Percentiles rank a stretch among this genome's conserved stretches.
Evolutionary conservation across 257 asterid species (phyloP).

Genomic region (Plantago ovata): DNA sequence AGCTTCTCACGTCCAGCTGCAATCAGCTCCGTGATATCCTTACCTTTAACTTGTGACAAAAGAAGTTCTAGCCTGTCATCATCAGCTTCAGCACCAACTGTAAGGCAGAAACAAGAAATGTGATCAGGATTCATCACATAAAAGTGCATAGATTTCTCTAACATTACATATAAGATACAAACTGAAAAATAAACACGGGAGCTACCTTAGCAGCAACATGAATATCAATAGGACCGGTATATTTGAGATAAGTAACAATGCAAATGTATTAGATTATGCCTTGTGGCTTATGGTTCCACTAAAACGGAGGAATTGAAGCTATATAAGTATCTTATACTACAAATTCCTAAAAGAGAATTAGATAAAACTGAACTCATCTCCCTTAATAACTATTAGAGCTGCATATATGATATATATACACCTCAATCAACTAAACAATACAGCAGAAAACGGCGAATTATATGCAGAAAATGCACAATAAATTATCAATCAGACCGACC

Average conservation of each 20-base stretch:
- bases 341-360: no score
- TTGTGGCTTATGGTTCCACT: background rate
- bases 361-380: no score
- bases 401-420: no score
- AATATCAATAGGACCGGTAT: background rate
- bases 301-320: no score
- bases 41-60: conserved; percentile 19
- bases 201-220: background rate
- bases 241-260: background rate
- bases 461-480: background rate
- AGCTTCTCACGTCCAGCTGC: conserved; percentile 24
- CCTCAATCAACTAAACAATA: no score
- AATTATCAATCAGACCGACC: background rate
- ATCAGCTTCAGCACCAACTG: conserved; percentile 21
- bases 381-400: no score
- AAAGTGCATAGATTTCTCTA: no score
- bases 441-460: no score
- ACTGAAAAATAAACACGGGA: background rate
- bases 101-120: background rate
- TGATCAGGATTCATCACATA: background rate
- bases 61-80: conserved; percentile 20
- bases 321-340: no score
- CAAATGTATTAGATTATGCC: no score
- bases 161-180: background rate
- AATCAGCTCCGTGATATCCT: conserved; percentile 21